Base-by-base conservation (phyloP, 768 basidiomycete species). In the Ephemerocybe angulata region DNA sequence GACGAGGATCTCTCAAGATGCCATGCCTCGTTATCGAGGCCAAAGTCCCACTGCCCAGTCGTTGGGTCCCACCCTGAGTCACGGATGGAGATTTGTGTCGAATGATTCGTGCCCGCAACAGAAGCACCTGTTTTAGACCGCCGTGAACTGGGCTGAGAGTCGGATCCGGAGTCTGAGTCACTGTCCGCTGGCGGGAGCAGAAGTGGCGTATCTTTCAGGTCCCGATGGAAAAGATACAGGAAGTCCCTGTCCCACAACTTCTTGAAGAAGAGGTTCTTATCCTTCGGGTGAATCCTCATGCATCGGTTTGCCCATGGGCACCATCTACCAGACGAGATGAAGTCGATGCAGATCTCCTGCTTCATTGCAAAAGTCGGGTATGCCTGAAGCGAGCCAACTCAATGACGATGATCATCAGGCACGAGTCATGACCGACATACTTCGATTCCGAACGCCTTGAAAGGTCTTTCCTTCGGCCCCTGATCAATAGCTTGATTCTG, bases 311-410 rank as follows among this genome's bases (percentile, higher is more conserved):
- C 58, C 24, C 52, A 41, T 0, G 5, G 10, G 47, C 75, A 76
- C 38, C 56, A 50, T 12, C 57, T 49, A 1, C 17, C 27, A 22
- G 12, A 13, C n/a, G 43, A 52, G 15, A 72, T 50, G 56, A 68
- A 75, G 17, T 65, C 55, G 17, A 56, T 63, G 55, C 75, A 76
- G 5, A 75, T 65, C 30, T 71, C 67, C 27, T 61, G 52, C 6
- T 43, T 48, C 1, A 19, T 6, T 1, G 70, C 72, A 0, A 46
- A 55, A 0, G 73, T 75, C 6, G 57, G 66, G 40, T 60, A 60
- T 7, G 70, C 67, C 72, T 76, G 31, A 33, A 12, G 28, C 30
- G 42, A 31, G 38, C 17, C 15, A 12, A 40, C 27, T 15, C 37
- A 41, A n/a, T 21, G 27, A n/a, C 7, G 1, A 48, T n/a, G 25